These are phyloP conservation scores for Globisporangium megalacanthum DNA, from an alignment of 352 stramenopile genomes.

Conservation along the genomic window DNA sequence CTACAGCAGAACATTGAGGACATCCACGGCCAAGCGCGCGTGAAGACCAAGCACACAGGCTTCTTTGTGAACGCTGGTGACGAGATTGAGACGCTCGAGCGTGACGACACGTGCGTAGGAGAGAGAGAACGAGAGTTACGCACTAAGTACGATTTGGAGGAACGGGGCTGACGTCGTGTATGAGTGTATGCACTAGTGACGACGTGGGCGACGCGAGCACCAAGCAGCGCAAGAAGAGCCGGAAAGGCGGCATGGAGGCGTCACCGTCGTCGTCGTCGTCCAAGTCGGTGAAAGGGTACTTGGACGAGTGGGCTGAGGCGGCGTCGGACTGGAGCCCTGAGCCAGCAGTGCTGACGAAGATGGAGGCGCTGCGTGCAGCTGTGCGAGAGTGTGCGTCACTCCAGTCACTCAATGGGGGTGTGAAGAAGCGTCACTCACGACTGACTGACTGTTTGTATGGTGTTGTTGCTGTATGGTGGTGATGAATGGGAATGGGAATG, in stretches of 20 bases:
- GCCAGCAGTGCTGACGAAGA: slow-evolving; percentile 37
- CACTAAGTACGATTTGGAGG: no score
- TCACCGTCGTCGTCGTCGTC: slow-evolving; percentile 14
- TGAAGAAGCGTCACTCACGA: no score
- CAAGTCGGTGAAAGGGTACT: slow-evolving; percentile 46
- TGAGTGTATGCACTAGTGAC: slow-evolving; percentile 7
- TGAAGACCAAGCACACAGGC: slow-evolving; percentile 82
- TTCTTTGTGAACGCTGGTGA: slow-evolving; percentile 87
- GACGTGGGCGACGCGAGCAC: slow-evolving; percentile 5
- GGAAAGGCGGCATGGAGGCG: slow-evolving; percentile 36
- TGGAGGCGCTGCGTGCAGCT: slow-evolving; percentile 53
- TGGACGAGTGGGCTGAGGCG: slow-evolving; percentile 59
- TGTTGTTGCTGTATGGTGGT: background rate
- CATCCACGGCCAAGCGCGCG: slow-evolving; percentile 54
- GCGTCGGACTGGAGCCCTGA: slow-evolving; percentile 66
- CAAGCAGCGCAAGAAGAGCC: slow-evolving; percentile 24
- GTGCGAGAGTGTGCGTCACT: slow-evolving; percentile 55
- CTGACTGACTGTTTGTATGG: background rate
- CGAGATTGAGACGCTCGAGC: slow-evolving; percentile 74
- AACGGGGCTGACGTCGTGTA: no score
- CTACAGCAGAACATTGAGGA: slow-evolving; percentile 85
- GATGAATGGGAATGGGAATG: no score
- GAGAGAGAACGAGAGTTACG: background rate
- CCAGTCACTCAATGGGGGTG: no score
- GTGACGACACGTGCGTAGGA: slow-evolving; percentile 14